phyloP scores from a whole-genome alignment of 768 basidiomycete genomes.

The Boletus insuetus region DNA sequence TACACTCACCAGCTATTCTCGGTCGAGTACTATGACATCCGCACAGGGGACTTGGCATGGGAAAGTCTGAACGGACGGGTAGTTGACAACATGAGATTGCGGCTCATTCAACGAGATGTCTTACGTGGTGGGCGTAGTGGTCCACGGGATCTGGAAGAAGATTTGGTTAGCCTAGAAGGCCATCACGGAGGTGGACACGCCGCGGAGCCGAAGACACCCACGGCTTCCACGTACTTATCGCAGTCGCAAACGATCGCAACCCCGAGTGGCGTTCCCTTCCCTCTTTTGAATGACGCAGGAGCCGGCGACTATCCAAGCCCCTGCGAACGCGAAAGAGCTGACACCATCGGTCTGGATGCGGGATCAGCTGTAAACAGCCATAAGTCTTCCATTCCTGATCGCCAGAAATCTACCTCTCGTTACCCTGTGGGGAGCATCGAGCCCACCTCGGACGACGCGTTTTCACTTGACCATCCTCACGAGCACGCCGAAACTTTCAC shows the following conservation, averaged over 20 bases:
- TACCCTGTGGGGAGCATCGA: slow-evolving; percentile 17
- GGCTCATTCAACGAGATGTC: slow-evolving; percentile 37
- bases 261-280: slow-evolving; percentile 23
- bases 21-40: slow-evolving; percentile 68
- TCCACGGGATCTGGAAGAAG: slow-evolving; percentile 29
- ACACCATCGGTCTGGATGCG: slow-evolving; percentile 8
- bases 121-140: slow-evolving; percentile 19
- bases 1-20: slow-evolving; percentile 40
- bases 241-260: slow-evolving; percentile 27
- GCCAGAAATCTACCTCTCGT: slow-evolving; percentile 17
- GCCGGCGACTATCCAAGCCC: slow-evolving; percentile 16
- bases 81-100: slow-evolving; percentile 52
- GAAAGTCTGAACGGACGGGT: slow-evolving; percentile 46
- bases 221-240: slow-evolving; percentile 33
- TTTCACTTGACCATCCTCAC: slow-evolving; percentile 14
- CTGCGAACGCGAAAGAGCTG: slow-evolving; percentile 22
- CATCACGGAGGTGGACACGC: slow-evolving; percentile 31
- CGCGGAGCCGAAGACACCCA: slow-evolving; percentile 39
- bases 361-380: slow-evolving; percentile 7
- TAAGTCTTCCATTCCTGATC: slow-evolving; percentile 15
- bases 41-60: slow-evolving; percentile 53
- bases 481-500: slow-evolving; percentile 8
- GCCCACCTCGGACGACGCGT: slow-evolving; percentile 9
- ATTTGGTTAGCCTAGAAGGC: slow-evolving; percentile 24
- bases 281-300: slow-evolving; percentile 24